These are phyloP conservation scores for Ganoderma leucocontextum DNA, from an alignment of 1,284 basidiomycete genomes.

Conservation along the genomic window DNA sequence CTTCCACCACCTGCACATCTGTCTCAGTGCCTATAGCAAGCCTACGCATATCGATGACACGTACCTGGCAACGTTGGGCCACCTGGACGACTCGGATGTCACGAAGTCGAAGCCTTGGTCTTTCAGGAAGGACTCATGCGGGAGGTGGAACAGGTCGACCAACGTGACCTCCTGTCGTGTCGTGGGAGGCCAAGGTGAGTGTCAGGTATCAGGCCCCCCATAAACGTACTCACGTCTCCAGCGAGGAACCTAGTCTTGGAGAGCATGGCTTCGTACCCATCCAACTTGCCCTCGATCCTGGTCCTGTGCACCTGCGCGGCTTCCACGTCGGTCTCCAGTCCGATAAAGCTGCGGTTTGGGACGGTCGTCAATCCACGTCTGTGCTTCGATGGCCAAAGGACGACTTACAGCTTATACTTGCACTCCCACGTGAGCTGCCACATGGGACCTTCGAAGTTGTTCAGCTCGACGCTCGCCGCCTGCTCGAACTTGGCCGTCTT, in stretches of 20 bases:
- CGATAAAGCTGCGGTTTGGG: too few relatives aligned
- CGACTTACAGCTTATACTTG: not conserved
- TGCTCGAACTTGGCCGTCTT: slow-evolving; percentile 60
- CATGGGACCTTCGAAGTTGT: slow-evolving; percentile 52
- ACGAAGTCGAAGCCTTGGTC: slow-evolving; percentile 35
- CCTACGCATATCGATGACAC: not conserved
- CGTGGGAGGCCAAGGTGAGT: not conserved
- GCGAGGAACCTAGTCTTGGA: slow-evolving; percentile 55
- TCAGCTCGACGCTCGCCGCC: slow-evolving; percentile 59
- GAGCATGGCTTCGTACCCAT: slow-evolving; percentile 56
- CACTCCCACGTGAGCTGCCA: not conserved
- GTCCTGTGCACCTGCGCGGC: not conserved
- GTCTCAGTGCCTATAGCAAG: not conserved
- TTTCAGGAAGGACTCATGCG: slow-evolving; percentile 47
- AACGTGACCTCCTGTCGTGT: slow-evolving; percentile 52
- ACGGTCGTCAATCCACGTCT: not conserved
- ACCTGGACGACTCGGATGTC: slow-evolving; percentile 24
- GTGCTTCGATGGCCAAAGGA: not conserved
- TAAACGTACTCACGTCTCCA: slow-evolving; percentile 50
- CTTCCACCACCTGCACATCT: slow-evolving; percentile 45
- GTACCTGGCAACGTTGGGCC: slow-evolving; percentile 43
- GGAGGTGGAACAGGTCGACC: slow-evolving; percentile 62
- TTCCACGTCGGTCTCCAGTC: not conserved
- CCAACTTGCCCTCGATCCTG: slow-evolving; percentile 39
- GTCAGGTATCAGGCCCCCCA: not conserved